These are phyloP conservation scores for Stemphylium beticola DNA, from an alignment of 2,329 filamentous ascomycete species.

Conservation along the genomic window DNA sequence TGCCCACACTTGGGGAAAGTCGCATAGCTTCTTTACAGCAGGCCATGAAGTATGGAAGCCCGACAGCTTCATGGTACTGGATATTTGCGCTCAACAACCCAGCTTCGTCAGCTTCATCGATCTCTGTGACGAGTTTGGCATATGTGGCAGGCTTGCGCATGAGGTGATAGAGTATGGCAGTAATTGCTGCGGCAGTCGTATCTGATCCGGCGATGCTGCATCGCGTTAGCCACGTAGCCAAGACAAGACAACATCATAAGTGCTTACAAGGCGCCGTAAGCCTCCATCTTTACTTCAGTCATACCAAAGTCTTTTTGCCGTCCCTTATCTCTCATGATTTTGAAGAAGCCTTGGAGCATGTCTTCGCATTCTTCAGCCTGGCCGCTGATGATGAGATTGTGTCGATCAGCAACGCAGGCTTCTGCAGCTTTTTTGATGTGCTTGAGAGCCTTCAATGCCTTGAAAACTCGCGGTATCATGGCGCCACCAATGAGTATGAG, in stretches of 20 bases:
- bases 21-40: constrained; percentile 78
- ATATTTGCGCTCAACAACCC: constrained; percentile 47
- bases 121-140: constrained; percentile 61
- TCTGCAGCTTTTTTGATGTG: not conserved
- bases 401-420: not conserved
- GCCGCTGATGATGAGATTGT: not conserved
- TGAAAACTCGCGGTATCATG: not conserved
- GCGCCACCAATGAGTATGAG: not conserved
- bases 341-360: not conserved
- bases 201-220: not conserved
- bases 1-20: constrained; percentile 72
- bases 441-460: not conserved
- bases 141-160: constrained; percentile 66
- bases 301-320: not conserved
- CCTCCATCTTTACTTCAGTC: constrained; percentile 5
- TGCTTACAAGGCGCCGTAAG: constrained; percentile 3
- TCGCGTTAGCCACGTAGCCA: not conserved
- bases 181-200: constrained; percentile 75
- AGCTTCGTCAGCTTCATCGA: constrained; percentile 63
- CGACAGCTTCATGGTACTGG: constrained; percentile 65
- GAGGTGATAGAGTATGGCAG: constrained; percentile 73
- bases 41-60: constrained; percentile 74
- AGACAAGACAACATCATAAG: constrained; percentile 58
- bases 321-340: not conserved
- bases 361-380: not conserved